Base-by-base conservation (phyloP, 768 basidiomycete genomes). In the Serendipita indica region DNA sequence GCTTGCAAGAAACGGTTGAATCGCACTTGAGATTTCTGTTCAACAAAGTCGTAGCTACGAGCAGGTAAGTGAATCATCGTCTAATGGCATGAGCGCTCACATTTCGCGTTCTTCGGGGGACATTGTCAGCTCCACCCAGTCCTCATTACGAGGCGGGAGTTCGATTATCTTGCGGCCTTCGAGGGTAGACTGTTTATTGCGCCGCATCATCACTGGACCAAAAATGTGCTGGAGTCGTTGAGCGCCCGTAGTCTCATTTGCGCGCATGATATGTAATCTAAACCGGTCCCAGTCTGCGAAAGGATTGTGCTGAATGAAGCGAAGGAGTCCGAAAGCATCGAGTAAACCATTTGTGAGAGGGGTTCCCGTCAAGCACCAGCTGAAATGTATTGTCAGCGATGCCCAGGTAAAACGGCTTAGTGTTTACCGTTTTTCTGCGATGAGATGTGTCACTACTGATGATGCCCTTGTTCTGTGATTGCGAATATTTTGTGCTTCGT, bases 401-500 rank as follows among this genome's bases (percentile, higher is more conserved):
- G 60, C n/a, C n/a, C 10, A n/a, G n/a, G 49, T 46, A 61, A n/a
- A 3, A 45, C 18, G 30, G 10, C 18, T 37, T 37, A 6, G 27
- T 5, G 7, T 25, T 3, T 54, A 86, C 88, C 35, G 83, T 74
- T 65, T 80, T 76, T 64, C 72, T 0, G 78, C 62, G 10, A 73
- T 68, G 14, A 89, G 68, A 12, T 78, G 74, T 7, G 75, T 75
- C 13, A 81, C 77, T 1, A 79, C 77, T 16, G 77, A 73, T 16
- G 80, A 80, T 39, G 71, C 72, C 37, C 79, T 78, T 80, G 45
- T 59, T 22, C 25, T 7, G 20, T 12, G 2, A 63, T 85, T 86
- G 25, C 84, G 77, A 62, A 85, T 82, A 64, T 81, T 83, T 64
- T 86, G 86, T 0, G 85, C 84, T 66, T 91, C 89, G 63, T 91